Evolutionary conservation across 2,329 filamentous ascomycete genomes (phyloP), one percentile per base, ranked within the genome.

Genomic region (Botryotinia globosa): DNA sequence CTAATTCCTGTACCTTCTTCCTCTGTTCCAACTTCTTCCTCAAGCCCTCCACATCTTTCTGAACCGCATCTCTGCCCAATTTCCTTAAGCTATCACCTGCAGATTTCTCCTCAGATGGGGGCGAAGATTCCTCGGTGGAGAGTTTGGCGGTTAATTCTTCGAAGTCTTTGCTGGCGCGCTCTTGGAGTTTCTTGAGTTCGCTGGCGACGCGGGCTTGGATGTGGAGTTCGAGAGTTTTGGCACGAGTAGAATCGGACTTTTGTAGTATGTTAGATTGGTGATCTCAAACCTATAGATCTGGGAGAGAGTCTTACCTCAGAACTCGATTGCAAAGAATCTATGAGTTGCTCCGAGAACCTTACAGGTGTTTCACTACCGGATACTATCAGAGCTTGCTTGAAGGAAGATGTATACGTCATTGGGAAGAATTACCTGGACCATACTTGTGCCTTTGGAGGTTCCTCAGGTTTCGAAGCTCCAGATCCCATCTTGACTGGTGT

Each of bases 171-270:
- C 88, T 84, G 81, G 95, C 91, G 78, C 90, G 85, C 76, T 89
- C 87, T 81, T 91, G 90, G 76, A 97, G 89, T 78, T 90, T 91
- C 83, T 91, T 90, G 77, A 98, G 93, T 84, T 98, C 94, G 79
- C 90, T 87, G 79, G 91, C 89, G 74, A 98, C 93, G 83, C 95
- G 94, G 81, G 89, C 85, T 85, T 98, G 94, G 82, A 97, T 91
- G 79, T 95, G 91, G 76, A 96, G 89, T 84, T 98, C 95, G 82
- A 94, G 85, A 80, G 91, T 86, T 84, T 93, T 93, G 79, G 91
- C 88, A 81, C 95, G 94, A 76, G 94, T 94, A 74, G 91, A 90
- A 85, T 98, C 94, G 83, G 92, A 95, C 95, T 98, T 73, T 29
- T 44, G 20, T 62, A 32, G 5, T 56, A 3, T 42, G 34, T 56